Conservation (phyloP, 2,329 filamentous ascomycete genomes). For the Tolypocladium ovalisporum region DNA sequence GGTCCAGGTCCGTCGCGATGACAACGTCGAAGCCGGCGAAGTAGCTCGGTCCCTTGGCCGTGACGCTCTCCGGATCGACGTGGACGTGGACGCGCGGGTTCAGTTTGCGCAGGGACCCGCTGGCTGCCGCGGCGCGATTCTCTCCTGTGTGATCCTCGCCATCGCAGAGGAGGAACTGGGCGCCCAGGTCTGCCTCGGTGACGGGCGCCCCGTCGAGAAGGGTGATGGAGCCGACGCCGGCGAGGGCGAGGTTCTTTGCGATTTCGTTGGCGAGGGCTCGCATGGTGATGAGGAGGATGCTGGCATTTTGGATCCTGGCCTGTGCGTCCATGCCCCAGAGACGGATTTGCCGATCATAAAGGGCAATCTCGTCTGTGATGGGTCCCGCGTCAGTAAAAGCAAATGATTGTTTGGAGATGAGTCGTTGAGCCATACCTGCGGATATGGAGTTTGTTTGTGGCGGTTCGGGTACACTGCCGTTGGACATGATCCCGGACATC, state of each 20-base stretch:
- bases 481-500: slow-evolving; percentile 19
- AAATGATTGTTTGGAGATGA: neutral
- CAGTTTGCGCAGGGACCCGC: slow-evolving; percentile 66
- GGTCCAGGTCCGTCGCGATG: slow-evolving; percentile 80
- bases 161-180: slow-evolving; percentile 68
- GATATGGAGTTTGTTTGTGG: slow-evolving; percentile 17
- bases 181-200: slow-evolving; percentile 67
- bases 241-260: slow-evolving; percentile 92
- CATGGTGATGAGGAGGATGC: slow-evolving; percentile 80
- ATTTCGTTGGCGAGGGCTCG: slow-evolving; percentile 87
- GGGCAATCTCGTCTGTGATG: slow-evolving; percentile 74
- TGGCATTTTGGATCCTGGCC: slow-evolving; percentile 79
- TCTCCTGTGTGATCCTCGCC: slow-evolving; percentile 58
- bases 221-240: slow-evolving; percentile 83
- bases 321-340: slow-evolving; percentile 96
- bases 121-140: slow-evolving; percentile 76
- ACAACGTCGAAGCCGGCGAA: slow-evolving; percentile 74
- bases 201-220: slow-evolving; percentile 71
- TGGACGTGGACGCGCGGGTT: slow-evolving; percentile 79
- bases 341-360: slow-evolving; percentile 95
- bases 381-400: neutral
- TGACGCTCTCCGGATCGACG: slow-evolving; percentile 57
- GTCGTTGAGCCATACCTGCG: slow-evolving; percentile 16
- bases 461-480: slow-evolving; percentile 13
- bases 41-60: slow-evolving; percentile 58